Evolutionary conservation across 2,329 filamentous ascomycete genomes (phyloP), one percentile per base, ranked within the genome.

Genomic region (Beauveria scarabaeidicola): DNA sequence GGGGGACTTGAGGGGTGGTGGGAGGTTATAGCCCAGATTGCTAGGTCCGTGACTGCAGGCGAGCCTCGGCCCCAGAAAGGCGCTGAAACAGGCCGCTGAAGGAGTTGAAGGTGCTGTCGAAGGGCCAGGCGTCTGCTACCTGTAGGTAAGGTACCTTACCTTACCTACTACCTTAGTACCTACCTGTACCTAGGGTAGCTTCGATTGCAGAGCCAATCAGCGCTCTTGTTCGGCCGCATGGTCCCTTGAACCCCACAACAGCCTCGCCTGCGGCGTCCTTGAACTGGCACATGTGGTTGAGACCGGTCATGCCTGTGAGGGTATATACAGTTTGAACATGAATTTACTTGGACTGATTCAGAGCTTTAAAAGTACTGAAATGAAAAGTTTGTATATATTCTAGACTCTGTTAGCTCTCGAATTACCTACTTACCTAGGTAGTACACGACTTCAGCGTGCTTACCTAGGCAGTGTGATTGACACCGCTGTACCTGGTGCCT

Each of bases 1-100:
- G 55, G 55, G 38, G 21, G 55, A 58, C 29, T 58, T 52, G 46
- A 38, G 21, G 10, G 10, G 38, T 11, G 51, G 21, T 46, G 41
- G 51, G 55, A 47, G 55, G 25, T 52, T 11, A n/a, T 10, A 29
- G 21, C 15, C 27, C 19, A 43, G 36, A 13, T 7, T 38, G 29
- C 21, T 27, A 44, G 47, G 55, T 52, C 55, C 47, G 46, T 51
- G 38, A 58, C 38, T 27, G 25, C n/a, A 21, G 32, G 47, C 47
- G 55, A 51, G 55, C 55, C 55, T 58, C 55, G 55, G 55, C 48
- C 46, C 55, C 47, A 36, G 27, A 36, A 48, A 53, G 55, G 55
- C 40, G 36, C 55, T 38, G 46, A 19, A 36, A 48, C 41, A 17
- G 23, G 11, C 44, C 36, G 32, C 54, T 40, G 27, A 21, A 56